Base-by-base conservation (phyloP, 805 yeast genomes). In the Kurtzmaniella cleridarum region DNA sequence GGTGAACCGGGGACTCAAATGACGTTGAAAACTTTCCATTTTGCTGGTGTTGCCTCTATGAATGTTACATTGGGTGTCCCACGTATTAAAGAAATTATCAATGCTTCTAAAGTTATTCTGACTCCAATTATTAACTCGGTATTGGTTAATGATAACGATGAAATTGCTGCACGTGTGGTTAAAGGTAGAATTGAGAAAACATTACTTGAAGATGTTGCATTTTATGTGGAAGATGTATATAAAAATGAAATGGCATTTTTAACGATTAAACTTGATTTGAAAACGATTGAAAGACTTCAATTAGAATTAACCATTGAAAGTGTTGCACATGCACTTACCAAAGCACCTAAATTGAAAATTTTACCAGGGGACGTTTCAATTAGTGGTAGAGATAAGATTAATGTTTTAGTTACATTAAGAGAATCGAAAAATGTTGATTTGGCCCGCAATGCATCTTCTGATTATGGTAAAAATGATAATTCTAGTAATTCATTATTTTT, bases 1-100 rank as follows among this genome's bases (percentile, higher is more conserved):
- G 98, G 98, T 68, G 98, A 91, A 59, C 98, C 98, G 16, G 98
- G 98, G 60, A 93, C 98, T 1, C 98, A 93, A 68, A 93, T 93
- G 98, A 93, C 98, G 3, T 75, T 77, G 60, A 77, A 77, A 58
- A 77, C 82, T 51, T 91, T 91, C 87, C 98, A 93, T 73, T 93
- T 93, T 75, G 98, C 98, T 54, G 98, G 98, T 75, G 98, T 93
- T 41, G 98, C 98, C 27, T 85, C 96, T 34, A 93, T 91, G 97
- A 93, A 93, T 70, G 96, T 91, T 48, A 93, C 98, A 0, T 76
- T 93, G 50, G 98, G 98, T 78, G 98, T 93, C 38, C 98, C 98
- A 36, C 96, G 98, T 77, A 91, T 93, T 60, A 93, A 93, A 66
- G 98, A 93, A 71, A 93, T 93, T 60, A 93, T 93, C 60, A 93